Conservation (phyloP, 306 rosid genomes). For the Cicer chorassanicum region DNA sequence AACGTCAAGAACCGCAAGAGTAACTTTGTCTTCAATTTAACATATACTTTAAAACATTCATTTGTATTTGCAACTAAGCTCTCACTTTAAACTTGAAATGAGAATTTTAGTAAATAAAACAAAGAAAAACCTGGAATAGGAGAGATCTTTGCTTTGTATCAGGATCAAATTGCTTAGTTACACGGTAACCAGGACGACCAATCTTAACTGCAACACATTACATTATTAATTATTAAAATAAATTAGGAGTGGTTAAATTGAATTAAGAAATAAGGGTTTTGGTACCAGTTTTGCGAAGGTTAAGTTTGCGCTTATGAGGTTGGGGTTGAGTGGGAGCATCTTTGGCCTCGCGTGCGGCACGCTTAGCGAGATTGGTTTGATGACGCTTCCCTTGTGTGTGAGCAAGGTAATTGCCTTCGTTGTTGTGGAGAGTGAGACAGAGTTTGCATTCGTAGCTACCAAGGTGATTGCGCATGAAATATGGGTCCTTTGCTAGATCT, state of each 20-base stretch:
- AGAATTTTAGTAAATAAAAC: no score
- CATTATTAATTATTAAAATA: no score
- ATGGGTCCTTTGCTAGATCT: constrained; percentile 96
- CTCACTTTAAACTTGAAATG: neutral
- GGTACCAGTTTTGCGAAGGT: constrained; percentile 72
- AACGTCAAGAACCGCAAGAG: no score
- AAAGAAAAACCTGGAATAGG: constrained; percentile 72
- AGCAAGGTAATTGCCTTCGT: constrained; percentile 97
- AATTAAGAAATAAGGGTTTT: neutral
- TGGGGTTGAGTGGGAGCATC: constrained; percentile 97
- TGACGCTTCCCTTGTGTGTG: constrained; percentile 97
- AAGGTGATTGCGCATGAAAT: constrained; percentile 96
- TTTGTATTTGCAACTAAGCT: neutral
- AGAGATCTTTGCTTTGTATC: constrained; percentile 96
- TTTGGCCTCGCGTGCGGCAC: constrained; percentile 97
- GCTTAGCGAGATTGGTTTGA: constrained; percentile 89
- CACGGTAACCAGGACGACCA: constrained; percentile 95
- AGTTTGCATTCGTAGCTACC: constrained; percentile 97
- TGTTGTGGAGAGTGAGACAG: constrained; percentile 89
- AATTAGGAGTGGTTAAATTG: no score
- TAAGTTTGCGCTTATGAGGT: constrained; percentile 91
- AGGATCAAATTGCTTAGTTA: constrained; percentile 87
- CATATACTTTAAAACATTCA: neutral
- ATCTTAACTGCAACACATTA: constrained; percentile 68
- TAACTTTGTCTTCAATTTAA: neutral